A percentile compares a stretch with the other conserved stretches of the same genome.
These are phyloP conservation scores for Cystoderma amianthinum DNA, from an alignment of 768 basidiomycete species.

Conservation along the genomic window DNA sequence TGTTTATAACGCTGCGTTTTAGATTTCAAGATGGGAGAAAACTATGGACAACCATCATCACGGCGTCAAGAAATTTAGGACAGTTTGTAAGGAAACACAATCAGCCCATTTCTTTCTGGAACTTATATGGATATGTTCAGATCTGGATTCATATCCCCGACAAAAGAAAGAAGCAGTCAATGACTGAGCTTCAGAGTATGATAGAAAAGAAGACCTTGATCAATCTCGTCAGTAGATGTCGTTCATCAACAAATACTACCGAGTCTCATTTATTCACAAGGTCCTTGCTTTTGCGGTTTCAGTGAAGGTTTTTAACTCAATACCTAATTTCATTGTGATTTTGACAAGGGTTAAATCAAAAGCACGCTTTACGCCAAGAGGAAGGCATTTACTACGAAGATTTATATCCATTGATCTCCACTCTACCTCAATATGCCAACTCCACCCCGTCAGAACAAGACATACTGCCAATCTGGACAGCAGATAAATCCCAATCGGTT, in stretches of 20 bases:
- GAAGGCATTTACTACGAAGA: conserved; percentile 59
- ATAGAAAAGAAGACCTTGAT: conserved; percentile 67
- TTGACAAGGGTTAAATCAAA: background rate
- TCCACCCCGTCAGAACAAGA: conserved; percentile 20
- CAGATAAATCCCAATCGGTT: conserved; percentile 12
- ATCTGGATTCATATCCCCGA: conserved; percentile 45
- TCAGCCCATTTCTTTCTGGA: conserved; percentile 1
- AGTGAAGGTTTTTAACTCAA: conserved; percentile 34
- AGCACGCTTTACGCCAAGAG: conserved; percentile 56
- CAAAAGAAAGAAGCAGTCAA: conserved; percentile 20
- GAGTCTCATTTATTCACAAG: no score
- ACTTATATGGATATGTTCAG: conserved; percentile 11
- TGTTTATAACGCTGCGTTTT: background rate
- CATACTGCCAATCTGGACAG: conserved; percentile 46
- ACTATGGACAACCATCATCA: conserved; percentile 50
- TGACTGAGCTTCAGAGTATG: conserved; percentile 27
- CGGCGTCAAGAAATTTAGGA: conserved; percentile 46
- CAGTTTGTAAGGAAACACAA: conserved; percentile 32
- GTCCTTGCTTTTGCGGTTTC: conserved; percentile 55
- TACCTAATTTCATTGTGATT: background rate
- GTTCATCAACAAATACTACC: no score
- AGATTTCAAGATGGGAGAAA: conserved; percentile 55
- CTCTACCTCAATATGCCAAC: conserved; percentile 46
- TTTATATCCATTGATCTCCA: conserved; percentile 52
- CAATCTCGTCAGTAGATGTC: conserved; percentile 42